Evolutionary conservation across 2,329 filamentous ascomycete species (phyloP).

Genomic region (Parastagonospora avenae): DNA sequence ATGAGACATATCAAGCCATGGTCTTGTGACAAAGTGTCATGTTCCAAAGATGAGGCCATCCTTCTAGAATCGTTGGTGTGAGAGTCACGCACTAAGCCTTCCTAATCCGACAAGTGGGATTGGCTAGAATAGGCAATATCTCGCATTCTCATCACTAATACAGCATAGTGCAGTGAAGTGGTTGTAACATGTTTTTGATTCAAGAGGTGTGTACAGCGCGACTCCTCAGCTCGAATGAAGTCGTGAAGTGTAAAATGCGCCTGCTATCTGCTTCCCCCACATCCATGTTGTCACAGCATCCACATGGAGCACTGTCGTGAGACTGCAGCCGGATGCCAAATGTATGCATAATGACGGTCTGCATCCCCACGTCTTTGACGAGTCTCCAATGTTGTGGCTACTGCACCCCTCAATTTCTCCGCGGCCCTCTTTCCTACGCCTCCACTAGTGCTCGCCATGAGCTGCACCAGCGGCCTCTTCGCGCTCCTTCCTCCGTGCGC

Average conservation of each 20-base stretch:
- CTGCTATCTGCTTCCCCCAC: slow-evolving; percentile 6
- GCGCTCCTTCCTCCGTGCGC: slow-evolving; percentile 74
- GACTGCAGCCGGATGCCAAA: neutral
- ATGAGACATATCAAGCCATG: slow-evolving; percentile 24
- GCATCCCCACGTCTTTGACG: neutral
- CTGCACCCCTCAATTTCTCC: neutral
- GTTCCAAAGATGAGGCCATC: slow-evolving; percentile 14
- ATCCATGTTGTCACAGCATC: slow-evolving; percentile 2
- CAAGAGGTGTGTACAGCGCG: slow-evolving; percentile 39
- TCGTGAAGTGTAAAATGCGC: slow-evolving; percentile 26
- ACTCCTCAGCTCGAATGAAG: slow-evolving; percentile 37
- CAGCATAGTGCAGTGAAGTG: neutral
- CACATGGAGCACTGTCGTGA: slow-evolving; percentile 1
- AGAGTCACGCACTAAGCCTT: slow-evolving; percentile 36
- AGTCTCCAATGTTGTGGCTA: neutral
- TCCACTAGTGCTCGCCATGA: slow-evolving; percentile 23
- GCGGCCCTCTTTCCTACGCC: neutral
- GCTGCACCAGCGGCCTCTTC: slow-evolving; percentile 52
- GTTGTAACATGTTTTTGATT: slow-evolving; percentile 16
- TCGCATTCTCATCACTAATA: slow-evolving; percentile 22
- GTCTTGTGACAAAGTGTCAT: slow-evolving; percentile 25
- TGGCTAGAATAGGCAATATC: slow-evolving; percentile 32
- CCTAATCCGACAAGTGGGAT: slow-evolving; percentile 7
- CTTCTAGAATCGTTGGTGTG: slow-evolving; percentile 20
- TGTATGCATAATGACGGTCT: slow-evolving; percentile 2